These are phyloP conservation scores for Suillus fuscotomentosus DNA, from an alignment of 768 basidiomycete genomes.

Conservation along the genomic window DNA sequence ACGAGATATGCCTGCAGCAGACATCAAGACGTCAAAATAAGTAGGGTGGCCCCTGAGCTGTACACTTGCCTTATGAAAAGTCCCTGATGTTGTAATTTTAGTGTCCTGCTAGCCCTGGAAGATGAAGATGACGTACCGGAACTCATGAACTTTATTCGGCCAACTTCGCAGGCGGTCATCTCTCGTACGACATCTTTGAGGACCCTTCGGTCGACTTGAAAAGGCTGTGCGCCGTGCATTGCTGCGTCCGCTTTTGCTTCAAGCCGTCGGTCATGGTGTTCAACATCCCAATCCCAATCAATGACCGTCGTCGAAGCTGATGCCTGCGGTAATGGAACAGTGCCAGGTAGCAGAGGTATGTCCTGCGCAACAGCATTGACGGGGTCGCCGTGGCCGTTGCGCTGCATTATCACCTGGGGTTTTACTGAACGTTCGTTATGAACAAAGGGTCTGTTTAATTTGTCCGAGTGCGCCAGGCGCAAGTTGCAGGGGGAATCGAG, in stretches of 20 bases:
- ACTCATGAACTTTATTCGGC: slow-evolving; percentile 69
- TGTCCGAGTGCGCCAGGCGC: neutral
- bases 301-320: slow-evolving; percentile 24
- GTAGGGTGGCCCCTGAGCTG: neutral
- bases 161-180: slow-evolving; percentile 64
- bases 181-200: slow-evolving; percentile 78
- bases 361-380: slow-evolving; percentile 6
- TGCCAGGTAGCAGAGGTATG: slow-evolving; percentile 17
- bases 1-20: slow-evolving; percentile 68
- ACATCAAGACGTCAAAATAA: slow-evolving; percentile 10
- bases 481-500: neutral
- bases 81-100: slow-evolving; percentile 46
- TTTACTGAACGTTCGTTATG: neutral
- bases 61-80: slow-evolving; percentile 73
- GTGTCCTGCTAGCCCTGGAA: slow-evolving; percentile 13
- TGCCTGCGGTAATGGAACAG: slow-evolving; percentile 16
- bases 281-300: slow-evolving; percentile 70
- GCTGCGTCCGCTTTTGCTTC: slow-evolving; percentile 66
- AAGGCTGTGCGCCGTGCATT: slow-evolving; percentile 60
- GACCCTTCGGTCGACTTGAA: slow-evolving; percentile 72
- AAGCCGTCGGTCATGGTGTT: slow-evolving; percentile 65
- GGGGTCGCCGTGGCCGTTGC: slow-evolving; percentile 5
- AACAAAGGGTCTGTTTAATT: neutral
- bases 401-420: neutral
- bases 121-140: slow-evolving; percentile 50